These are phyloP conservation scores for Phaeosphaeriaceae sp. DNA, from an alignment of 2,329 filamentous ascomycete genomes.

Conservation along the genomic window DNA sequence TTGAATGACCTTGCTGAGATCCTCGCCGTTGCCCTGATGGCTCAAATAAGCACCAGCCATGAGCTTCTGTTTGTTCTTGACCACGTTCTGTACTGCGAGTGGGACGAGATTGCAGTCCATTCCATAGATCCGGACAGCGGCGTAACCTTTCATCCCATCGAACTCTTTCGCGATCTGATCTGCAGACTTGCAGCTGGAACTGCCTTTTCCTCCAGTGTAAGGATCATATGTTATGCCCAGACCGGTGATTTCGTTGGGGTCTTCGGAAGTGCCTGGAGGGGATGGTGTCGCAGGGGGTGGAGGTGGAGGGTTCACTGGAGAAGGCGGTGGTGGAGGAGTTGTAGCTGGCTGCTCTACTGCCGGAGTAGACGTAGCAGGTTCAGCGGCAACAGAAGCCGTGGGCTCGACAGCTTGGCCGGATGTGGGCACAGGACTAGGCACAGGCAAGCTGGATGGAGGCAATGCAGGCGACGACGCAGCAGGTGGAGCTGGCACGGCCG, in stretches of 20 bases:
- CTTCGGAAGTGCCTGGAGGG: neutral
- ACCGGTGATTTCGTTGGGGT: conserved; percentile 18
- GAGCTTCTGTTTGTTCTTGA: conserved; percentile 70
- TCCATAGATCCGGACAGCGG: conserved; percentile 77
- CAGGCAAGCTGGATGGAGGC: conserved; percentile 13
- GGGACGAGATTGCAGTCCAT: conserved; percentile 77
- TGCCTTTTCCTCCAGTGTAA: conserved; percentile 25
- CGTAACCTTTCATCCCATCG: conserved; percentile 63
- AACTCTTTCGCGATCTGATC: conserved; percentile 72
- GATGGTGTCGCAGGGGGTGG: conserved; percentile 11
- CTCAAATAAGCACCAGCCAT: conserved; percentile 79
- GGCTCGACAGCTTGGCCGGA: neutral
- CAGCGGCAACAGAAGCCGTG: neutral
- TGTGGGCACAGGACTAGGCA: conserved; percentile 4
- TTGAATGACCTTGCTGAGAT: conserved; percentile 60
- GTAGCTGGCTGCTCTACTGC: neutral
- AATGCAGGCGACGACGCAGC: conserved; percentile 9
- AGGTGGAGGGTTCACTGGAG: conserved; percentile 10
- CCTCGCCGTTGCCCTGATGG: conserved; percentile 49
- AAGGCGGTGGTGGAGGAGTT: conserved; percentile 6
- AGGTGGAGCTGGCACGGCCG: conserved; percentile 5
- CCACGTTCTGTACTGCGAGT: conserved; percentile 68
- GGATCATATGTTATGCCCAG: conserved; percentile 45
- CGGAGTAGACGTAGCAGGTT: neutral
- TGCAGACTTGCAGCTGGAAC: conserved; percentile 67